A percentile compares a stretch with the other conserved stretches of the same genome.
Conservation (phyloP, 768 basidiomycete genomes). For the Candolleomyces aberdarensis region DNA sequence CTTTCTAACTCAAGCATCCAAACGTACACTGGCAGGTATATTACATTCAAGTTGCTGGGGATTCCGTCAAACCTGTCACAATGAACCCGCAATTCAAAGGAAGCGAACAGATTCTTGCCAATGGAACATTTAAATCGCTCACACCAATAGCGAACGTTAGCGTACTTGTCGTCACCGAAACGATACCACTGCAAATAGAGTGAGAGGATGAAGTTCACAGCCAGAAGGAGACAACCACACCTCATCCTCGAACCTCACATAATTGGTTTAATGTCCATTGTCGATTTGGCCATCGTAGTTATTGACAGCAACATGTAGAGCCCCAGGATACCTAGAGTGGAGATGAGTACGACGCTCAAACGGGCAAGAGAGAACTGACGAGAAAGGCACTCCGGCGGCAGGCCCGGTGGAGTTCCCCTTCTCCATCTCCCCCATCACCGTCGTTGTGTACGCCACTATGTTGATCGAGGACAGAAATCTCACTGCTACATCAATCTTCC, state of each 20-base stretch:
- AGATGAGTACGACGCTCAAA: not conserved
- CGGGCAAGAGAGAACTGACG: not conserved
- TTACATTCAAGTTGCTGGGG: too few relatives aligned
- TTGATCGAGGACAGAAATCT: slow-evolving; percentile 81
- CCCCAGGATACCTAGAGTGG: slow-evolving; percentile 27
- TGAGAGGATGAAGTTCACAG: not conserved
- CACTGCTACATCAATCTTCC: slow-evolving; percentile 83
- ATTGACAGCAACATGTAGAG: slow-evolving; percentile 84
- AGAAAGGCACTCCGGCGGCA: not conserved
- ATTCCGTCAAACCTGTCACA: too few relatives aligned
- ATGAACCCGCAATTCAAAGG: too few relatives aligned
- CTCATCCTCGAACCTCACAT: slow-evolving; percentile 80
- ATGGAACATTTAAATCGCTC: too few relatives aligned
- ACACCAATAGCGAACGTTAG: slow-evolving; percentile 3
- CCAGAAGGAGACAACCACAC: slow-evolving; percentile 37
- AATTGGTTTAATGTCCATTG: slow-evolving; percentile 93
- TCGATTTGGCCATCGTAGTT: slow-evolving; percentile 94
- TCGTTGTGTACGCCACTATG: slow-evolving; percentile 84
- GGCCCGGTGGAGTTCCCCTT: slow-evolving; percentile 32
- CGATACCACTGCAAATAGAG: slow-evolving; percentile 71
- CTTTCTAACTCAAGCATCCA: too few relatives aligned
- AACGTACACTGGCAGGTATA: too few relatives aligned
- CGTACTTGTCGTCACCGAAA: slow-evolving; percentile 92
- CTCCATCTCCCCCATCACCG: slow-evolving; percentile 48
- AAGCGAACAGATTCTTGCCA: too few relatives aligned